Percentiles rank a stretch among this genome's conserved stretches.
These are phyloP conservation scores for Colletotrichum tropicale DNA, from an alignment of 2,329 filamentous ascomycete genomes.

Conservation along the genomic window DNA sequence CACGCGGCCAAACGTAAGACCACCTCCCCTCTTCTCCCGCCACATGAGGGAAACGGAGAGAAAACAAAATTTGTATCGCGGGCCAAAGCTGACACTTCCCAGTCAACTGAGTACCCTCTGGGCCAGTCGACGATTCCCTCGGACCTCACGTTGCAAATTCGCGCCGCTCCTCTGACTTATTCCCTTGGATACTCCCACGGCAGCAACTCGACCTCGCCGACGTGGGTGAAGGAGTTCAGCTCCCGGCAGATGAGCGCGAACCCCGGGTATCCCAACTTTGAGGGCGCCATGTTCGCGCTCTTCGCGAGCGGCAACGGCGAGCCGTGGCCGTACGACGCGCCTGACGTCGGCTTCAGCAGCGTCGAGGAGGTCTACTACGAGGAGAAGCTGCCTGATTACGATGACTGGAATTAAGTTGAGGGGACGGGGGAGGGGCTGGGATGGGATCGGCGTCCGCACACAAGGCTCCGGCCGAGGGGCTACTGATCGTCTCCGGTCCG, in stretches of 20 bases:
- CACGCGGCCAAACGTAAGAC: conserved; percentile 7
- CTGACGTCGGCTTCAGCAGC: conserved; percentile 23
- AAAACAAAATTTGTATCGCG: background rate
- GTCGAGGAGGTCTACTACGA: conserved; percentile 25
- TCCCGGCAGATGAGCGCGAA: conserved; percentile 9
- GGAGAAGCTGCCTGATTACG: conserved; percentile 17
- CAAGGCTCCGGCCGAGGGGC: background rate
- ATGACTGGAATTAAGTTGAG: background rate
- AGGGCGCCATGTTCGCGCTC: conserved; percentile 26
- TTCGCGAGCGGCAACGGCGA: conserved; percentile 25
- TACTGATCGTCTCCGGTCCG: background rate
- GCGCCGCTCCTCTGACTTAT: conserved; percentile 24
- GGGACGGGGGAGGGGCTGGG: background rate
- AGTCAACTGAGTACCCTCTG: conserved; percentile 15
- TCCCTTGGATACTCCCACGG: conserved; percentile 25
- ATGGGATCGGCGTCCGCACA: background rate
- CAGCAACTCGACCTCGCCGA: background rate
- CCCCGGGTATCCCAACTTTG: conserved; percentile 21
- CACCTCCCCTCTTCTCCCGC: background rate
- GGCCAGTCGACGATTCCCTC: conserved; percentile 3
- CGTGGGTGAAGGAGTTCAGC: conserved; percentile 23
- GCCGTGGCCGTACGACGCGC: conserved; percentile 25
- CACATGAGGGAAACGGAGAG: background rate
- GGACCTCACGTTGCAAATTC: conserved; percentile 23
- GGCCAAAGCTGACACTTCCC: background rate